Percentiles rank a stretch among this genome's conserved stretches.
Evolutionary conservation across 73 alveolate genomes (phyloP).

Genomic region (Tetrahymena thermophila): DNA sequence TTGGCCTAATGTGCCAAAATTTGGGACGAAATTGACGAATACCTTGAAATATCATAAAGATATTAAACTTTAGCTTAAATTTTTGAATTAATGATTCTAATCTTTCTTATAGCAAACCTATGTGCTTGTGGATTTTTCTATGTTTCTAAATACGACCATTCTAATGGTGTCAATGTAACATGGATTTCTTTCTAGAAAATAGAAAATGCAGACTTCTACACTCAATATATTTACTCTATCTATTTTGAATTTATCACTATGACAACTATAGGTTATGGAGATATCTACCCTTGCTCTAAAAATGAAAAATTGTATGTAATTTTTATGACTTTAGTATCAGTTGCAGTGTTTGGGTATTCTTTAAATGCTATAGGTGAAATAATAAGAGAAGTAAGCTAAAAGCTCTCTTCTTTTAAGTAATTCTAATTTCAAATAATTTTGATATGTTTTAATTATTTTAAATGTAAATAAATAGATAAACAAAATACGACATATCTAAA

Average conservation of each 20-base stretch:
- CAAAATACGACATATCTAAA: background rate
- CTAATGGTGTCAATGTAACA: background rate
- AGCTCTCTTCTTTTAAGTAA: background rate
- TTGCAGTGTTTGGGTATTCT: background rate
- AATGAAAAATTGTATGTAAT: background rate
- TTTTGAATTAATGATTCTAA: background rate
- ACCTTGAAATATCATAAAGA: background rate
- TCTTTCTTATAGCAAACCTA: background rate
- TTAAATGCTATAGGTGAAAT: background rate
- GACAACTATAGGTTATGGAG: background rate
- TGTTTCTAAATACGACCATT: background rate
- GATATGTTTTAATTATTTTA: background rate
- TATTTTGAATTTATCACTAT: background rate
- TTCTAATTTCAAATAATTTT: background rate
- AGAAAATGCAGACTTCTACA: background rate
- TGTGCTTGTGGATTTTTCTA: background rate
- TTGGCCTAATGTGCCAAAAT: background rate
- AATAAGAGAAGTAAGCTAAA: background rate
- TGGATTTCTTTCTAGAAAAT: background rate
- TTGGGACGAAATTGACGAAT: background rate
- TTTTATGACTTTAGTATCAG: background rate
- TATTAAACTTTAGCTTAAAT: background rate
- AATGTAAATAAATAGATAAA: background rate
- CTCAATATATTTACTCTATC: background rate
- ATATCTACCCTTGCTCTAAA: background rate